Evolutionary conservation across 2,329 filamentous ascomycete genomes (phyloP).

Genomic region (Cylindrodendrum hubeiense): DNA sequence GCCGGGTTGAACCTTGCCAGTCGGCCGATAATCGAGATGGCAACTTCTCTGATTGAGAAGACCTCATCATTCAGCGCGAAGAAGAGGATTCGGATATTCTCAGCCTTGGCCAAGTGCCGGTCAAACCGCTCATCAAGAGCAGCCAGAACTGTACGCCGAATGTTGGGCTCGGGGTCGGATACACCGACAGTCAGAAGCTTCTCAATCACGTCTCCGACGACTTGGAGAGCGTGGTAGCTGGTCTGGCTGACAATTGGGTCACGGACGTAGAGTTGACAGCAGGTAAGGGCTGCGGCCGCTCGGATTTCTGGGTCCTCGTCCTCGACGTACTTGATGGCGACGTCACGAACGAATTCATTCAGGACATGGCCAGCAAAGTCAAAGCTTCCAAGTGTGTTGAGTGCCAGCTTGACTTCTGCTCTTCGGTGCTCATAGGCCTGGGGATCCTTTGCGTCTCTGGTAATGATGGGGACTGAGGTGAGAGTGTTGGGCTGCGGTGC

Average conservation of each 20-base stretch:
- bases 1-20: conserved; percentile 93
- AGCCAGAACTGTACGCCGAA: conserved; percentile 87
- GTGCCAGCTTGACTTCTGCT: conserved; percentile 89
- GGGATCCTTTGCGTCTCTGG: conserved; percentile 88
- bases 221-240: conserved; percentile 95
- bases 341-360: conserved; percentile 98
- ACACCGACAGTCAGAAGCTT: conserved; percentile 95
- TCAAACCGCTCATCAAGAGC: conserved; percentile 96
- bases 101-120: conserved; percentile 94
- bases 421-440: conserved; percentile 85
- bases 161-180: conserved; percentile 89
- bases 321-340: conserved; percentile 97
- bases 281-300: conserved; percentile 94
- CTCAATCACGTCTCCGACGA: conserved; percentile 97
- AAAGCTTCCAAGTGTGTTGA: conserved; percentile 97
- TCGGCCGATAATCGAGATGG: conserved; percentile 95
- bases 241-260: conserved; percentile 99
- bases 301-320: conserved; percentile 94
- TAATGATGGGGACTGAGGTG: conserved; percentile 83
- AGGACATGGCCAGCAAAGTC: conserved; percentile 93
- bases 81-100: conserved; percentile 96
- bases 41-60: conserved; percentile 92
- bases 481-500: conserved; percentile 88
- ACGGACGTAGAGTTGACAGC: conserved; percentile 95
- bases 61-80: conserved; percentile 95